Evolutionary conservation across 768 basidiomycete genomes (phyloP), one percentile per base, ranked within the genome.

Genomic region (Psilocybe azurescens): DNA sequence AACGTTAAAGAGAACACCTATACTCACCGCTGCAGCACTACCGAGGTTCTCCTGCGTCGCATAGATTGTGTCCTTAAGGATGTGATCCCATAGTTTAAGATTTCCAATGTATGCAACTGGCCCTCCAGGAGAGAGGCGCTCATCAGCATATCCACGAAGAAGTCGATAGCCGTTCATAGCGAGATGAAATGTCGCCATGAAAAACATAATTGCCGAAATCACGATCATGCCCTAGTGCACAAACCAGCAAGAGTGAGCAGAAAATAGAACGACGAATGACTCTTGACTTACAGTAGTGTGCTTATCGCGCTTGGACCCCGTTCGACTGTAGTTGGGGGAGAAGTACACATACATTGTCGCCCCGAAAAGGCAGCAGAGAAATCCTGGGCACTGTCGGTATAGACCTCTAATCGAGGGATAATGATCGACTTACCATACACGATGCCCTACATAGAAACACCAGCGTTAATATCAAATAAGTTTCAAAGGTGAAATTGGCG

Each of bases 31-130:
- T 33, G 52, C 52, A 18, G 52, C 52, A 20, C 52, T 53, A 11
- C 52, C 52, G n/a, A 53, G 52, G 29, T 53, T 53, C 14, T 53
- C 52, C 20, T 53, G 52, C 29, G 52, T 53, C 18, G 52, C 52
- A 20, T 53, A 53, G 16, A 53, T 32, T 5, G 52, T 53, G n/a
- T 53, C 52, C n/a, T 53, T 53, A 10, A 53, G 52, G 16, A 53
- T 53, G 33, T 53, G 52, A 13, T 53, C 52, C 52, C 52, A 53
- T 6, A 36, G 52, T 14, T 20, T 53, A n/a, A 53, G 52, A 20
- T 53, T 38, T 13, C 52, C 52, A 38, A 53, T 53, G n/a, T 53
- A 53, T 5, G 9, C 52, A 53, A 53, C 52, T 5, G 52, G 52
- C 4, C 52, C 52, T 33, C 52, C 52, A n/a, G 30, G 32, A 3